Conservation (phyloP, 148 eudicot species). For the Vaccinium corymbosum region DNA sequence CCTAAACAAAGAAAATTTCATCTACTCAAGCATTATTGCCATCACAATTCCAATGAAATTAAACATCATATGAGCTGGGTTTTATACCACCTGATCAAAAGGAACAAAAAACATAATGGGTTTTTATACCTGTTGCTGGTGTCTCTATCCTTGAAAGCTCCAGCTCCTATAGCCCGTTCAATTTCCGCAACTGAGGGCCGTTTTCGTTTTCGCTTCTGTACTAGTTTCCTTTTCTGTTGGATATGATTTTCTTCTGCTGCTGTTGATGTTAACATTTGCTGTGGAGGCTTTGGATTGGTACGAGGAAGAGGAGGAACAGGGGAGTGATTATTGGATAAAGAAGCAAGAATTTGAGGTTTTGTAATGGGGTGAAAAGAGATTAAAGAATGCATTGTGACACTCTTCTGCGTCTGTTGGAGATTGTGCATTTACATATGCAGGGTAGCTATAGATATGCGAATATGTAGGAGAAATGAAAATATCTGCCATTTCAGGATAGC, state of each 20-base stretch:
- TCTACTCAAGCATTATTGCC: background rate
- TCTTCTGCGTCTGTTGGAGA: constrained; percentile 7
- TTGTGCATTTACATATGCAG: background rate
- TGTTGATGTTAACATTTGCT: background rate
- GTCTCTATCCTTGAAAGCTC: constrained; percentile 60
- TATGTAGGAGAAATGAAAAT: background rate
- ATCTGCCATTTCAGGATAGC: background rate
- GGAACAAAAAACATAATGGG: background rate
- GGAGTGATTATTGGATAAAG: constrained; percentile 26
- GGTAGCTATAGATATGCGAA: background rate
- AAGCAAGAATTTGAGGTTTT: constrained; percentile 25
- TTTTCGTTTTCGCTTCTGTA: constrained; percentile 16
- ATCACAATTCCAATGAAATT: background rate
- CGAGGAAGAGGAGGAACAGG: constrained; percentile 12
- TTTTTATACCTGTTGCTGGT: constrained; percentile 36
- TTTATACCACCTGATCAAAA: constrained; percentile 21
- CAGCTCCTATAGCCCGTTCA: constrained; percentile 78
- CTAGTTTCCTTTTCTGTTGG: background rate
- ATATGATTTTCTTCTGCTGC: constrained; percentile 4
- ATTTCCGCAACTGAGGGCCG: constrained; percentile 61
- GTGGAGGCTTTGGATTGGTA: constrained; percentile 3
- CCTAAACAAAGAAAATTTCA: background rate
- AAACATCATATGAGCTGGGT: background rate
- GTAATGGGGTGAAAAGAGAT: constrained; percentile 9
- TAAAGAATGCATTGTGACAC: constrained; percentile 20